Base-by-base conservation (phyloP, 495 filamentous ascomycete genomes). In the Pseudoneurospora amorphoporcata region DNA sequence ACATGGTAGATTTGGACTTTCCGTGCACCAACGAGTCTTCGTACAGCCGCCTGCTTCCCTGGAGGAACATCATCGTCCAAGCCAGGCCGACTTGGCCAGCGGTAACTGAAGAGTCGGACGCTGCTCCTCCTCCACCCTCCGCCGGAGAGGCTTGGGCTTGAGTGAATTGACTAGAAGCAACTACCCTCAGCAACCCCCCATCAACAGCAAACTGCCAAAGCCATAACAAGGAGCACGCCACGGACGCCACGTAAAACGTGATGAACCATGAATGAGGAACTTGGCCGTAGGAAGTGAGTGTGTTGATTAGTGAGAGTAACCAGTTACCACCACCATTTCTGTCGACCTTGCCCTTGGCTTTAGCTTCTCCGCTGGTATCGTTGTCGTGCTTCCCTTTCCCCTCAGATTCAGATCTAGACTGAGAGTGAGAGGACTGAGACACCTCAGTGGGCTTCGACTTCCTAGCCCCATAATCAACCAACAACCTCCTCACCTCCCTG, bases 191-290 rank as follows among this genome's bases (percentile, higher is more conserved):
- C 43, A 86, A 76, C 3, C 71, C 69, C 2, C 92, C 93, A 69
- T 85, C 82, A 16, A 74, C 78, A 23, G 88, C 74, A n/a, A 93
- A 85, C 79, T 97, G 92, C 43, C 77, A 58, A 0, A 83, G 85
- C 94, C 95, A 98, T 80, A 97, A 92, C 4, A 90, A 70, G 1
- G 91, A 94, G 53, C 89, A 90, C 6, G 83, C 75, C 3, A 95
- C 75, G 0, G 92, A 96, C 29, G 88, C 77, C 41, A 92, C 77
- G 77, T 99, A 99, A 81, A 97, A 99, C 71, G 94, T 90, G 8
- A 82, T 86, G 82, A 99, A 99, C 86, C 90, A 99, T 69, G 86
- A 83, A 79, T 98, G 95, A 4, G 96, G 94, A 12, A 98, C 91
- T 77, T 84, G 84, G 71, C 77, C 80, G 53, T 72, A 77, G 42